Evolutionary conservation across 106 monocot genomes (phyloP).

Genomic region (Platanthera zijinensis): DNA sequence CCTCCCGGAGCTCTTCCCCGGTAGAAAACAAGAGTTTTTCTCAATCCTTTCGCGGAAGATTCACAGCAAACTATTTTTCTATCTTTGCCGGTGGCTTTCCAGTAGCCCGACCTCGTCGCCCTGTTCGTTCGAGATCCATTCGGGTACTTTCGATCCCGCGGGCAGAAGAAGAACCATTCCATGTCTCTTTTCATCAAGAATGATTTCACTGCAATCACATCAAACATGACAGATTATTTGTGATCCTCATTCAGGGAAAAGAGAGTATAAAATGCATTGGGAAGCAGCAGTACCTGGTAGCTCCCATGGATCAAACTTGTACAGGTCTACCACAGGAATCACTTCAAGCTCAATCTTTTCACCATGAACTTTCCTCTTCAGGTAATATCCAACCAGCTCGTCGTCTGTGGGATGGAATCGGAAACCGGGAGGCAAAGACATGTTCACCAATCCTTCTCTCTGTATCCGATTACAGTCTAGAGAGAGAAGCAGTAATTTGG

Average conservation of each 20-base stretch:
- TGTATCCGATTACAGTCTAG: neutral
- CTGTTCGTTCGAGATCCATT: conserved; percentile 87
- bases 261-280: too few species aligned
- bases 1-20: conserved; percentile 79
- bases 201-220: conserved; percentile 58
- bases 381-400: conserved; percentile 72
- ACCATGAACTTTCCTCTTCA: conserved; percentile 67
- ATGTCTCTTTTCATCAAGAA: conserved; percentile 74
- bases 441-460: conserved; percentile 25
- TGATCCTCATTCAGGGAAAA: neutral
- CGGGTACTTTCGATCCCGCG: conserved; percentile 74
- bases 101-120: conserved; percentile 67
- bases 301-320: conserved; percentile 83
- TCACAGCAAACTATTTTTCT: conserved; percentile 53
- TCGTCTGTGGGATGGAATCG: conserved; percentile 80
- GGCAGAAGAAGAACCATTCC: conserved; percentile 98
- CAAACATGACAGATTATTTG: neutral
- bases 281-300: conserved; percentile 41
- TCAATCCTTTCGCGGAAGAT: conserved; percentile 33
- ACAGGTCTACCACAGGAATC: conserved; percentile 70
- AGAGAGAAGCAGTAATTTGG: neutral
- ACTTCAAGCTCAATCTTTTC: conserved; percentile 67
- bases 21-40: conserved; percentile 92
- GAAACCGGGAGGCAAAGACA: conserved; percentile 70
- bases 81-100: conserved; percentile 92